Percentiles rank a stretch among this genome's conserved stretches.
Evolutionary conservation across 208 protist genomes (phyloP).

Genomic region (Blastocrithidia nonstop): DNA sequence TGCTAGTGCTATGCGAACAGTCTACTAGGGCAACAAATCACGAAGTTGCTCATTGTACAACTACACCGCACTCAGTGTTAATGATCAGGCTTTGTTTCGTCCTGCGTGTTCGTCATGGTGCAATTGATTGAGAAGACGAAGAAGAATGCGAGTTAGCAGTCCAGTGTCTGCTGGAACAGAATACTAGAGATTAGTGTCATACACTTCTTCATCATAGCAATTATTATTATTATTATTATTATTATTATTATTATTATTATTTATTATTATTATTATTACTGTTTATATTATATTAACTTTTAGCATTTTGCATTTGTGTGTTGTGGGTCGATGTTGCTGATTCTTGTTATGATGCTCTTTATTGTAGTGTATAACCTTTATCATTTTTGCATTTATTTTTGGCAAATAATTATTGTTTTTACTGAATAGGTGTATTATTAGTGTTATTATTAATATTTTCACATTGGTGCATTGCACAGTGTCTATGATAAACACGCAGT

Average conservation of each 20-base stretch:
- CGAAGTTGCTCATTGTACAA: slow-evolving; percentile 68
- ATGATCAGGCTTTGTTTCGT: slow-evolving; percentile 6
- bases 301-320: neutral
- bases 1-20: neutral
- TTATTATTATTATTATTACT: slow-evolving; percentile 4
- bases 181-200: slow-evolving; percentile 4
- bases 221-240: slow-evolving; percentile 1
- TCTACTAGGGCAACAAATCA: slow-evolving; percentile 26
- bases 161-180: slow-evolving; percentile 8
- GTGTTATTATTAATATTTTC: neutral
- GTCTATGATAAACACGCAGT: neutral
- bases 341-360: too few species aligned
- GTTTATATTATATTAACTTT: neutral
- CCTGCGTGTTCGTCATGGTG: slow-evolving; percentile 5
- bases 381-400: too few species aligned
- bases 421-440: too few species aligned
- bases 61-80: slow-evolving; percentile 45
- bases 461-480: neutral
- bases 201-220: slow-evolving; percentile 3
- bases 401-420: too few species aligned
- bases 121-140: slow-evolving; percentile 13
- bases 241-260: neutral
- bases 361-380: too few species aligned
- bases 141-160: slow-evolving; percentile 30
- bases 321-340: too few species aligned